Evolutionary conservation across 1,284 basidiomycete genomes (phyloP), one percentile per base, ranked within the genome.

Genomic region (Malassezia caprae): DNA sequence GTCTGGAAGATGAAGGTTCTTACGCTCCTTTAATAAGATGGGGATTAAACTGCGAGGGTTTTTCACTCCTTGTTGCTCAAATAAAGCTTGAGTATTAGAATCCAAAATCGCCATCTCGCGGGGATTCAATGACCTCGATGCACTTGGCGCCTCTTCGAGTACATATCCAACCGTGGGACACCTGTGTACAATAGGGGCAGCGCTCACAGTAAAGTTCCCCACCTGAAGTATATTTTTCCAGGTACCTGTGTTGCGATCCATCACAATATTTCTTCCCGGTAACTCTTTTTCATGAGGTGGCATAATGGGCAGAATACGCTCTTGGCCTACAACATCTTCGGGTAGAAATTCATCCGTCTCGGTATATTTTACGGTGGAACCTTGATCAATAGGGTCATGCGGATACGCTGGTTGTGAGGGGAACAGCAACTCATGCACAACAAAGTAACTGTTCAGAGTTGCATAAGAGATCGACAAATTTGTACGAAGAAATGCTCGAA

Each of bases 391-490:
- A 2, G 46, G 28, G 5, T 51, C 19, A 28, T 56, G 50, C 4
- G 60, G 57, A 28, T 59, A 58, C 4, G 40, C 52, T 7, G 55
- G 44, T 41, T 66, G 62, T n/a, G 31, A 34, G 7, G 60, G 67
- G 68, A 68, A 73, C 4, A 65, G 54, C 13, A 73, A 65, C 43
- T 73, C 71, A 55, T 73, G 69, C 5, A 73, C 71, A 13, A 66
- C 64, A 40, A 67, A 72, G 28, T 64, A 63, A 13, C 64, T 63
- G 32, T 45, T 56, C 12, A 73, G 60, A 31, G 60, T 53, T n/a
- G 68, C 59, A 44, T 71, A 73, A 56, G 67, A 69, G 1, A 70
- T 52, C 2, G 68, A 61, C 3, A 73, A 57, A 1, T 67, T 72
- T 7, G 69, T 64, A 13, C 71, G 52, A 19, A 73, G 46, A 21